Percentiles rank a stretch among this genome's conserved stretches.
Conservation (phyloP, 2,329 filamentous ascomycete genomes). For the Fusarium protoensiforme region DNA sequence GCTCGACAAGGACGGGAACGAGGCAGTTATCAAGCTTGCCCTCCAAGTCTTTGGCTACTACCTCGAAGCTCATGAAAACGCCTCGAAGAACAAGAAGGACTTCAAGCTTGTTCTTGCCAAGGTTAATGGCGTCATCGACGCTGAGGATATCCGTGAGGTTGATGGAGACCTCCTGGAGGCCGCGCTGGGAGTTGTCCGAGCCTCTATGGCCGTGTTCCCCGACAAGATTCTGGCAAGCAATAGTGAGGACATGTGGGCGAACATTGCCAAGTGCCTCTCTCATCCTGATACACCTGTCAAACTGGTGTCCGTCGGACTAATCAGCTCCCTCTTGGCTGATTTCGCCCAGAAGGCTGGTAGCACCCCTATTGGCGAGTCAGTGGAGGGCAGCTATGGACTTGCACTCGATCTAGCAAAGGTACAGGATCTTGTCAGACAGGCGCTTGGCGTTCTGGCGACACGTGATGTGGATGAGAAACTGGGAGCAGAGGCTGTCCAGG, state of each 20-base stretch:
- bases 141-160: slow-evolving; percentile 62
- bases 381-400: slow-evolving; percentile 78
- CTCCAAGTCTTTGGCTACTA: slow-evolving; percentile 87
- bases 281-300: slow-evolving; percentile 81
- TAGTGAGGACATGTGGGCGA: slow-evolving; percentile 75
- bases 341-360: slow-evolving; percentile 71
- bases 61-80: slow-evolving; percentile 74
- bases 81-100: slow-evolving; percentile 73
- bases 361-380: slow-evolving; percentile 63
- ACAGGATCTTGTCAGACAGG: slow-evolving; percentile 64
- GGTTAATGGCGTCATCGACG: slow-evolving; percentile 63
- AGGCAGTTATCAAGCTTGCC: slow-evolving; percentile 76
- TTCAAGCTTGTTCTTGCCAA: slow-evolving; percentile 69
- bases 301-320: slow-evolving; percentile 77
- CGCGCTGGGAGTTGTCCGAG: slow-evolving; percentile 74
- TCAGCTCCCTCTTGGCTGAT: slow-evolving; percentile 83
- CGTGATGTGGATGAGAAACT: slow-evolving; percentile 76
- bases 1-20: slow-evolving; percentile 79
- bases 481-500: slow-evolving; percentile 82
- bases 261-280: slow-evolving; percentile 74
- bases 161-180: slow-evolving; percentile 82
- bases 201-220: slow-evolving; percentile 75
- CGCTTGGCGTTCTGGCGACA: slow-evolving; percentile 67
- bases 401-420: slow-evolving; percentile 73
- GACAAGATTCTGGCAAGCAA: slow-evolving; percentile 69